These are phyloP conservation scores for Periconia macrospinosa DNA, from an alignment of 2,329 filamentous ascomycete genomes.

Conservation along the genomic window DNA sequence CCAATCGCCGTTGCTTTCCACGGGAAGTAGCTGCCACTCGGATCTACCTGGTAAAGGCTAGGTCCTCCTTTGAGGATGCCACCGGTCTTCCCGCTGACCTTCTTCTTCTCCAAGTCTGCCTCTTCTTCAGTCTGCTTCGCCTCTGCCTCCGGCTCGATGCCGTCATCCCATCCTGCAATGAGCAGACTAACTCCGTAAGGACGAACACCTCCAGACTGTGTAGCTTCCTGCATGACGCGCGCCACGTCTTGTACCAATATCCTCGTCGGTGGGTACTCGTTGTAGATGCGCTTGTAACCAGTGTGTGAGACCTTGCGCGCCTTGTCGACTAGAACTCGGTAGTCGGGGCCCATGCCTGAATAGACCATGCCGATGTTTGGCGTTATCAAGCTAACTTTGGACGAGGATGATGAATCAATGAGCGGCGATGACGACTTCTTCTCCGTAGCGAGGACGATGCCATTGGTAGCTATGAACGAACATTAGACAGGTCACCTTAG, in stretches of 20 bases:
- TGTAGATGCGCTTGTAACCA: slow-evolving; percentile 99
- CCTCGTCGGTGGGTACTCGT: slow-evolving; percentile 98
- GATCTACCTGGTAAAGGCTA: slow-evolving; percentile 97
- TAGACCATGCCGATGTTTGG: slow-evolving; percentile 99
- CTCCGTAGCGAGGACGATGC: slow-evolving; percentile 97
- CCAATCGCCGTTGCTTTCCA: slow-evolving; percentile 99
- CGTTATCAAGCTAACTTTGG: slow-evolving; percentile 97
- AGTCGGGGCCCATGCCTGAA: slow-evolving; percentile 98
- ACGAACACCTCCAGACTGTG: slow-evolving; percentile 94
- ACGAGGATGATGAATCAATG: slow-evolving; percentile 90
- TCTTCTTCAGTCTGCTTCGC: slow-evolving; percentile 57
- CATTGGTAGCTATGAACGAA: slow-evolving; percentile 78
- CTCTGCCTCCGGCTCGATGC: slow-evolving; percentile 82
- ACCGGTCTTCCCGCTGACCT: slow-evolving; percentile 83
- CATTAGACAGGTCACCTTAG: slow-evolving; percentile 4
- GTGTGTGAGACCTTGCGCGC: slow-evolving; percentile 98
- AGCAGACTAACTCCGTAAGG: slow-evolving; percentile 96
- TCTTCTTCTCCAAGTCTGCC: slow-evolving; percentile 65
- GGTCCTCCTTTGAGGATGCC: slow-evolving; percentile 94
- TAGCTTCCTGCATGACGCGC: slow-evolving; percentile 97
- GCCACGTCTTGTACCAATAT: slow-evolving; percentile 99
- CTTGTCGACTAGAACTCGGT: slow-evolving; percentile 95
- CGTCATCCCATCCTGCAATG: slow-evolving; percentile 97
- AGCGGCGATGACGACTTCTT: slow-evolving; percentile 99
- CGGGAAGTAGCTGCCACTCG: slow-evolving; percentile 97